These are phyloP conservation scores for Cupressus sempervirens DNA, from an alignment of 75 land plant genomes.

Conservation along the genomic window DNA sequence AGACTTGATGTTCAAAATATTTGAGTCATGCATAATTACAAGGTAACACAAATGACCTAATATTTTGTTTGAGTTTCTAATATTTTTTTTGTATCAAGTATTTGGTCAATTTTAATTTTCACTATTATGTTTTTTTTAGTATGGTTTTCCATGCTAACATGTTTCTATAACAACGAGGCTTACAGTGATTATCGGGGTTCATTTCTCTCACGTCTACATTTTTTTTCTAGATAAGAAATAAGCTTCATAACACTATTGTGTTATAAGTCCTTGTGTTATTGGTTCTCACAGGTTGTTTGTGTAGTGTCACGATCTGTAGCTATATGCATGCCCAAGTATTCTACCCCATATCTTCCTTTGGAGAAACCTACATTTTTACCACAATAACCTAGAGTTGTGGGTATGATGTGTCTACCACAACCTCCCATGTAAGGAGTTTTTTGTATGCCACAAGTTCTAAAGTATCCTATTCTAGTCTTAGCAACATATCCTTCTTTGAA, in stretches of 20 bases:
- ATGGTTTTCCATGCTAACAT: neutral
- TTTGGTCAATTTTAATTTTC: no score
- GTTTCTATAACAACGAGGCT: neutral
- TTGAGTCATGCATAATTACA: constrained; percentile 6
- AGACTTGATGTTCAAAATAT: constrained; percentile 7
- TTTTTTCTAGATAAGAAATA: neutral
- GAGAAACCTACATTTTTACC: constrained; percentile 62
- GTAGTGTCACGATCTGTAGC: constrained; percentile 46
- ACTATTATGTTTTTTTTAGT: neutral
- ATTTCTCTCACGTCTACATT: neutral
- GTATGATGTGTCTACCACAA: constrained; percentile 39
- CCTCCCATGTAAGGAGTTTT: constrained; percentile 65
- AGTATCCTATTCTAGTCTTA: constrained; percentile 42
- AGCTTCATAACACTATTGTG: neutral
- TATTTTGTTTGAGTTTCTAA: neutral
- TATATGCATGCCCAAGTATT: constrained; percentile 83
- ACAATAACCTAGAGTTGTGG: constrained; percentile 51
- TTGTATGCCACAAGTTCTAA: constrained; percentile 54
- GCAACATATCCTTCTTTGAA: constrained; percentile 35
- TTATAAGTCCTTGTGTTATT: neutral
- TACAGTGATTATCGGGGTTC: constrained; percentile 3
- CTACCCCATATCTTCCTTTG: constrained; percentile 63
- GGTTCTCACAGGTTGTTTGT: constrained; percentile 31
- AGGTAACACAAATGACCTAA: constrained; percentile 8
- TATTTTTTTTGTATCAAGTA: neutral